phyloP scores from a whole-genome alignment of 1,284 basidiomycete genomes.

The Cryptococcus wingfieldii region DNA sequence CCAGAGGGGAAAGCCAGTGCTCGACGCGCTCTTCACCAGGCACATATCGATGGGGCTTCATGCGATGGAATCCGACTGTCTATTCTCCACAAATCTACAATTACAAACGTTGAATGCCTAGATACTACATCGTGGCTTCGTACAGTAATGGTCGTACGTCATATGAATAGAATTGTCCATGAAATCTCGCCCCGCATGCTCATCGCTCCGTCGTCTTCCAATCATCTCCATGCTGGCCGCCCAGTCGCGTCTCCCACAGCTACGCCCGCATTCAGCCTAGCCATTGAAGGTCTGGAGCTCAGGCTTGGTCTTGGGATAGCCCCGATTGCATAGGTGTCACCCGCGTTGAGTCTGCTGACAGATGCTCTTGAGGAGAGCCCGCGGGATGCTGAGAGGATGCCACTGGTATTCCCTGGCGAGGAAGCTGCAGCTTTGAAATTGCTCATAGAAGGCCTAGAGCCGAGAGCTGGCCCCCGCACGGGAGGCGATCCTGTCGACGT shows the following conservation, averaged over 20 bases:
- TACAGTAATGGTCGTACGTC: background rate
- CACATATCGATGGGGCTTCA: background rate
- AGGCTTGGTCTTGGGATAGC: background rate
- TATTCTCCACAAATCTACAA: background rate
- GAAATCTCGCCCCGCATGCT: no score
- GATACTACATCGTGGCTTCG: background rate
- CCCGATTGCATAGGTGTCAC: background rate
- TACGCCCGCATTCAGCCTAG: background rate
- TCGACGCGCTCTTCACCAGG: background rate
- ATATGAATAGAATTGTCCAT: background rate
- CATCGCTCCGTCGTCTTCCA: no score
- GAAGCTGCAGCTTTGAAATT: background rate
- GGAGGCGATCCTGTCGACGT: background rate
- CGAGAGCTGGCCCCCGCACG: conserved; percentile 1
- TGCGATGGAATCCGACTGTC: background rate
- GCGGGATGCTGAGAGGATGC: background rate
- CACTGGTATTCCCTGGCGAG: background rate
- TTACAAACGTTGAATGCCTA: background rate
- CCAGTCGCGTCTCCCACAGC: conserved; percentile 6
- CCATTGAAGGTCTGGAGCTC: conserved; percentile 6
- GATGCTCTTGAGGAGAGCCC: background rate
- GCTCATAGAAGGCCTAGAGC: conserved; percentile 3
- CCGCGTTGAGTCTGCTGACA: background rate
- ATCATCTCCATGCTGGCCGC: conserved; percentile 8
- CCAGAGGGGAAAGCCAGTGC: background rate